phyloP scores from a whole-genome alignment of 2,329 filamentous ascomycete species.

The Mycosphaerelloides madeirae region DNA sequence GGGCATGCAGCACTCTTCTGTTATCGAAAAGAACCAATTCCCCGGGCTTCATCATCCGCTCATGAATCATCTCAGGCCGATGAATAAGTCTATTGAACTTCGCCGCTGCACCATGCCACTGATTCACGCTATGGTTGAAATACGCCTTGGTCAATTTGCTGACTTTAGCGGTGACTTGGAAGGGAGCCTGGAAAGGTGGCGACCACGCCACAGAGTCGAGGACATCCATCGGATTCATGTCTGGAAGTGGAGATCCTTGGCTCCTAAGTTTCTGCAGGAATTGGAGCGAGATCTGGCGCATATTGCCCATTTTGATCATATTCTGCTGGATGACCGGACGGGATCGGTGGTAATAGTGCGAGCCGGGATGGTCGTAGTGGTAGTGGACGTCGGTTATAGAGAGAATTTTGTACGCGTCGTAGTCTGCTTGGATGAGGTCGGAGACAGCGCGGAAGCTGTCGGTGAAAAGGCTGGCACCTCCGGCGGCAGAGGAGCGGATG shows the following conservation, averaged over 20 bases:
- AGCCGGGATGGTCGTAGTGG: conserved; percentile 45
- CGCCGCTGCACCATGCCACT: conserved; percentile 49
- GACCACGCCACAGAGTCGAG: conserved; percentile 33
- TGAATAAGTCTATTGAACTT: conserved; percentile 59
- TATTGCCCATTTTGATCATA: not conserved
- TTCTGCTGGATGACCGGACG: conserved; percentile 25
- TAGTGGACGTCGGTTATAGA: conserved; percentile 44
- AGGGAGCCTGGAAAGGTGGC: conserved; percentile 36
- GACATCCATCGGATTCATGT: conserved; percentile 17
- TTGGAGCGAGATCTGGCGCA: not conserved
- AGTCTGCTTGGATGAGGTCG: conserved; percentile 23
- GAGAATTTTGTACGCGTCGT: conserved; percentile 1
- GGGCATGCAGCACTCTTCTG: conserved; percentile 74
- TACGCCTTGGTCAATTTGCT: not conserved
- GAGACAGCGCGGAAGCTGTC: conserved; percentile 63
- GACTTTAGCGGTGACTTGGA: conserved; percentile 11
- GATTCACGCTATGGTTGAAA: not conserved
- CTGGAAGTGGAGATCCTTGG: no score
- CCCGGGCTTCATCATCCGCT: conserved; percentile 70
- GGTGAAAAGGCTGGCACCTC: conserved; percentile 81
- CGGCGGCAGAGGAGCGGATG: conserved; percentile 70
- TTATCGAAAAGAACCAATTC: conserved; percentile 96
- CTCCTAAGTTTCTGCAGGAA: no score
- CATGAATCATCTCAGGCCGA: conserved; percentile 54
- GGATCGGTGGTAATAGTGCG: conserved; percentile 29